Evolutionary conservation across 371 early-diverging fungal species (phyloP), one percentile per base, ranked within the genome.

Genomic region (Mucor irregularis): DNA sequence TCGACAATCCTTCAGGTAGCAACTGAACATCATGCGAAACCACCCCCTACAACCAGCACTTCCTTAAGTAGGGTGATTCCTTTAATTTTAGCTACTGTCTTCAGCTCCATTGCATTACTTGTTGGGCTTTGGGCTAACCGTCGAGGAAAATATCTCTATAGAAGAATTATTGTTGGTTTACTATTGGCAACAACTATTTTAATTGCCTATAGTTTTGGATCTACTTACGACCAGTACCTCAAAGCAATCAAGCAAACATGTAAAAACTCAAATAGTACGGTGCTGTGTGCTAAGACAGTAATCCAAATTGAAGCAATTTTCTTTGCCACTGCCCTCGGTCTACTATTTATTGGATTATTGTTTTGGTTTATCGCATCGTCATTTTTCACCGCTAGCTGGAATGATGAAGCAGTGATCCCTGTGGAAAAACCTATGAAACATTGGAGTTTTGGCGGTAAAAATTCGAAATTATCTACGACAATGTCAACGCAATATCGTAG

Each of bases 61-160:
- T 63, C 71, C 5, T 50, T 53, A 29, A 45, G 48, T 7, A 66
- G 66, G 13, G 40, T 65, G 1, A 39, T 74, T 9, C 74, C 74
- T 5, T 30, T 74, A 0, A 34, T 58, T 6, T n/a, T 68, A 38
- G 68, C 61, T 5, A 65, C 67, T 3, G 24, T 49, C 4, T 29
- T 69, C 22, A 49, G 55, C 10, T 45, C 35, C 0, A 42, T 61
- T n/a, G 66, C 69, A 7, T 56, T 69, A 6, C 38, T 69, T 1
- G 24, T 63, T 28, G 69, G 69, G 3, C 44, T 73, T 31, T 50
- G 43, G 42, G 52, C 56, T 21, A 58, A 72, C 29, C 51, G 59
- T 29, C 28, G 42, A 9, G 42, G 52, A 31, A 48, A 56, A 30
- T 53, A 49, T 14, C 13, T 65, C 5, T 58, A 58, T 49, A 56